phyloP scores from a whole-genome alignment of 352 stramenopile genomes.

The Blastocystis sp. region DNA sequence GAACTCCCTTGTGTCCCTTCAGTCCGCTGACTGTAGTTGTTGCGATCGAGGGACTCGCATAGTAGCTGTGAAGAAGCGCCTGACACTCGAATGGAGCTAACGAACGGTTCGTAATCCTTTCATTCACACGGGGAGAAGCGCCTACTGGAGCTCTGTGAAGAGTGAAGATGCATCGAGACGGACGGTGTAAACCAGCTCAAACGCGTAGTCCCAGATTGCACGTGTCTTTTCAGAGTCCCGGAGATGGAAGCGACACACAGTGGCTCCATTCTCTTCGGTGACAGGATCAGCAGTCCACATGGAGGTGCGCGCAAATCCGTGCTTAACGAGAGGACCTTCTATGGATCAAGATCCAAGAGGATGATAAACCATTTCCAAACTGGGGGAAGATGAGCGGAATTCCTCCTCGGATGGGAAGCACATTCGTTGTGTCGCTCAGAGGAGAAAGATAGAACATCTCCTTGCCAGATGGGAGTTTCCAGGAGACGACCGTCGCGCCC shows the following conservation, averaged over 20 bases:
- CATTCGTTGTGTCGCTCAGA: neutral
- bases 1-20: neutral
- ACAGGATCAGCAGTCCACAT: conserved; percentile 5
- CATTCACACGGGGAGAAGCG: neutral
- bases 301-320: conserved; percentile 51
- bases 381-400: conserved; percentile 55
- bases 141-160: neutral
- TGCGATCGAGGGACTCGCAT: conserved; percentile 7
- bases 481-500: conserved; percentile 44
- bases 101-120: neutral
- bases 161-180: neutral
- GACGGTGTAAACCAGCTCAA: conserved; percentile 10
- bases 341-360: neutral
- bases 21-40: neutral
- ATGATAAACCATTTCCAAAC: conserved; percentile 27
- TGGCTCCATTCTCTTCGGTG: neutral
- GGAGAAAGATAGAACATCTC: conserved; percentile 39
- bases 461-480: conserved; percentile 46
- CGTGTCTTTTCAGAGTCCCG: neutral
- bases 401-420: conserved; percentile 18
- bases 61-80: conserved; percentile 23
- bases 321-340: conserved; percentile 46
- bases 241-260: neutral
- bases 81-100: neutral
- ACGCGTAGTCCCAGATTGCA: conserved; percentile 2